Percentiles rank a stretch among this genome's conserved stretches.
phyloP scores from a whole-genome alignment of 192 early-diverging fungal species.

The Gryganskiella cystojenkinii region DNA sequence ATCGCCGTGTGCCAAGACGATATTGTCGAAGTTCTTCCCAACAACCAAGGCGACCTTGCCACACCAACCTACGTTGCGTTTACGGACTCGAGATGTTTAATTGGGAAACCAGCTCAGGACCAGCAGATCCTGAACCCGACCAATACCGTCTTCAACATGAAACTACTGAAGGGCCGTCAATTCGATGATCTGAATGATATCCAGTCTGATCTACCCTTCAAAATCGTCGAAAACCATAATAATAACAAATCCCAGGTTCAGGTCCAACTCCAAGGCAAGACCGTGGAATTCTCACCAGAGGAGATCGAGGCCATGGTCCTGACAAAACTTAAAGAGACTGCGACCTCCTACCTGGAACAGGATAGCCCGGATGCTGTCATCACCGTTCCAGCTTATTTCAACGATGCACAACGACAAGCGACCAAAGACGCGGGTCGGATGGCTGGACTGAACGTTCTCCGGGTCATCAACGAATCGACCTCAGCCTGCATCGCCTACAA shows the following conservation, averaged over 20 bases:
- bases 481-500: conserved; percentile 99
- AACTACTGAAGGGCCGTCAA: conserved; percentile 96
- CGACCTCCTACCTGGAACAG: conserved; percentile 89
- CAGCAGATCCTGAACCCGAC: conserved; percentile 97
- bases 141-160: conserved; percentile 99
- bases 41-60: conserved; percentile 99
- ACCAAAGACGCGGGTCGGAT: conserved; percentile 99
- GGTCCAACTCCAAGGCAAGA: conserved; percentile 97
- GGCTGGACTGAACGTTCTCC: conserved; percentile 95
- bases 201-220: conserved; percentile 98
- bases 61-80: conserved; percentile 98
- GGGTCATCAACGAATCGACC: conserved; percentile 99
- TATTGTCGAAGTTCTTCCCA: conserved; percentile 95
- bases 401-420: conserved; percentile 99
- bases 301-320: conserved; percentile 98
- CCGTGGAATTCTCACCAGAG: conserved; percentile 94
- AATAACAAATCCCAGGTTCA: conserved; percentile 86
- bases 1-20: conserved; percentile 83
- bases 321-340: conserved; percentile 97
- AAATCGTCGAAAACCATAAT: conserved; percentile 98
- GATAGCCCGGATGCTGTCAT: conserved; percentile 90
- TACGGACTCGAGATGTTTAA: conserved; percentile 96
- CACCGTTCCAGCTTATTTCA: conserved; percentile 99
- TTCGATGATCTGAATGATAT: conserved; percentile 93
- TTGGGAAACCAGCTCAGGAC: conserved; percentile 99